phyloP scores from a whole-genome alignment of 345 rosid genomes.

The Aegle marmelos region DNA sequence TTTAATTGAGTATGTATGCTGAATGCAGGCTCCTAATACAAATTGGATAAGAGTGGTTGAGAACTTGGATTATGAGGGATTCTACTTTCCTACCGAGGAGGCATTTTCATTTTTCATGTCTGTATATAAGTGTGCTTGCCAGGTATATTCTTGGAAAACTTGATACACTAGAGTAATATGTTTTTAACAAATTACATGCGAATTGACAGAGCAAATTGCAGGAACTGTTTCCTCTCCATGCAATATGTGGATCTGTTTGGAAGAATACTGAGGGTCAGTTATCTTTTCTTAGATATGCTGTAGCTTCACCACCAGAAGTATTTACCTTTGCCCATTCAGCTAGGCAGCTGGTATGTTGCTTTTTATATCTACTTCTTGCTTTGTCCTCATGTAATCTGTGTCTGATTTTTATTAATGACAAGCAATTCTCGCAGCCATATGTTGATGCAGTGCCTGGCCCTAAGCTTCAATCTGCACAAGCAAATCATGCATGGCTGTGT shows the following conservation, averaged over 20 bases:
- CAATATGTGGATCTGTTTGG: conserved; percentile 80
- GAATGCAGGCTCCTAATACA: conserved; percentile 78
- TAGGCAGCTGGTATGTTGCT: conserved; percentile 73
- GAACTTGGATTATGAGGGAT: conserved; percentile 83
- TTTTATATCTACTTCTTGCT: conserved; percentile 6
- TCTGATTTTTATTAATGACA: conserved; percentile 14
- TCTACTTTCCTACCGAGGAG: conserved; percentile 74
- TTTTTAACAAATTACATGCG: not conserved
- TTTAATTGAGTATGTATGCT: conserved; percentile 5
- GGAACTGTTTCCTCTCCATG: conserved; percentile 93
- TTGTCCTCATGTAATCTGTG: conserved; percentile 7
- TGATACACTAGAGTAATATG: not conserved
- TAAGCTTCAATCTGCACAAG: conserved; percentile 62
- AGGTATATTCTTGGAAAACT: conserved; percentile 39
- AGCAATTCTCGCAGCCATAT: conserved; percentile 49
- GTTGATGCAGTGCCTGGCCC: conserved; percentile 64
- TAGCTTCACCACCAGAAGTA: conserved; percentile 74
- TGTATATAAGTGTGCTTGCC: conserved; percentile 69
- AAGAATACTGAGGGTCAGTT: conserved; percentile 83
- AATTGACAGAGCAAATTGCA: conserved; percentile 24
- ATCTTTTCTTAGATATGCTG: conserved; percentile 83
- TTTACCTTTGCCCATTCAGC: conserved; percentile 82
- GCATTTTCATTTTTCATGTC: conserved; percentile 84
- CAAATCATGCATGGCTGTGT: conserved; percentile 87
- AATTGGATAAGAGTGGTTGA: conserved; percentile 77